These are phyloP conservation scores for Dentipellis fragilis DNA, from an alignment of 768 basidiomycete species.

Conservation along the genomic window DNA sequence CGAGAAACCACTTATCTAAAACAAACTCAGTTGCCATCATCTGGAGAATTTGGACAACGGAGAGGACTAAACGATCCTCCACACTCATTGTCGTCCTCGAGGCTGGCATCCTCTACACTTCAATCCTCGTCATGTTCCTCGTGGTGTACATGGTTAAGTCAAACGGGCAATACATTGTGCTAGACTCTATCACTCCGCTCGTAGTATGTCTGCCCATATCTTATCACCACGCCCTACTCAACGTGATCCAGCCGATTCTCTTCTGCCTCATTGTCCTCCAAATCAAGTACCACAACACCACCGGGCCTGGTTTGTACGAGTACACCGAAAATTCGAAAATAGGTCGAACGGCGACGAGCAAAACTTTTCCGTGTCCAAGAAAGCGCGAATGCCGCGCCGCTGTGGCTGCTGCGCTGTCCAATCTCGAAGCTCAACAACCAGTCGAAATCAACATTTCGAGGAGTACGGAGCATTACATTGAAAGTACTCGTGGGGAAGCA, in stretches of 20 bases:
- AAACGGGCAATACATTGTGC: not conserved
- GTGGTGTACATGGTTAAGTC: not conserved
- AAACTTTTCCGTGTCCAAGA: not conserved
- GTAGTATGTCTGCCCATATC: not conserved
- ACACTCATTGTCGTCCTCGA: not conserved
- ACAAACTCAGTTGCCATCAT: not conserved
- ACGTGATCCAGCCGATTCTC: not conserved
- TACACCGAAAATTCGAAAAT: not conserved
- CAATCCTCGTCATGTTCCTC: not conserved
- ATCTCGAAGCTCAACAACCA: not conserved
- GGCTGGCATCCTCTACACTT: not conserved
- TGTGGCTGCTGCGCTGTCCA: not conserved
- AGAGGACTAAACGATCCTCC: not conserved
- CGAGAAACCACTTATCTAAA: not conserved
- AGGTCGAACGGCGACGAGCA: not conserved
- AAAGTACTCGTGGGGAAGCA: too few species aligned
- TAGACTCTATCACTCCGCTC: not conserved
- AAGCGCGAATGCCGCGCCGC: not conserved
- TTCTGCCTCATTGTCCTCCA: not conserved
- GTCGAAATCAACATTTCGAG: not conserved
- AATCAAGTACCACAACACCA: not conserved
- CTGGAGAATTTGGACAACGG: not conserved
- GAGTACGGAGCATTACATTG: not conserved
- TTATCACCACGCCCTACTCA: not conserved
- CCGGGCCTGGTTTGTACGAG: not conserved